Evolutionary conservation across 139 green algal genomes (phyloP), one percentile per base, ranked within the genome.

Genomic region (Micractinium conductrix): DNA sequence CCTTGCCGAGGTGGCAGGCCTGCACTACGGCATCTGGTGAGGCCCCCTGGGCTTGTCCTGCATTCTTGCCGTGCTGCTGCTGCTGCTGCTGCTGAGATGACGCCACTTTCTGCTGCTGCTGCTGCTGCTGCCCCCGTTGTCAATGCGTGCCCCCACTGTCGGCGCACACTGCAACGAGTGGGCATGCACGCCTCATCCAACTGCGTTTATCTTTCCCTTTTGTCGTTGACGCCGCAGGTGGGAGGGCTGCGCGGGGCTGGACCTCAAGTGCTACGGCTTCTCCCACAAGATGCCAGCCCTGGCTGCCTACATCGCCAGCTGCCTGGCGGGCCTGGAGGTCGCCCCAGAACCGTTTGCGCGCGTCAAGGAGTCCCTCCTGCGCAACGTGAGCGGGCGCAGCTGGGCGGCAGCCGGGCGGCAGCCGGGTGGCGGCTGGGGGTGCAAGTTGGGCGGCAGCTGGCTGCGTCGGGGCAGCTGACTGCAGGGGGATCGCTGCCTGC

Each of bases 231-330:
- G 7, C 53, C 12, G 21, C 70, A 79, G 45, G 58, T 85, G 45
- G 76, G 76, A 82, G 55, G 76, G 76, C 38, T 55, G 2, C 21
- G 50, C 68, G 19, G 84, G 89, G 26, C 65, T 99, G 28, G 92
- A 98, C 85, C 30, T 99, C 45, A 88, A 91, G 42, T 81, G 99
- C 22, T 87, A 95, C 8, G 97, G 97, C 43, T 99, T 98, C 89
- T 97, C 84, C 65, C 89, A 99, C 88, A 96, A 96, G 87, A 91
- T 99, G 85, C 88, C 87, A 2, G 35, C 91, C 50, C 92, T 99
- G 42, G 85, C 86, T 2, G 0, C 38, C 10, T 81, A 81, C 26
- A 78, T 99, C 73, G 94, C 98, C 74, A 19, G 84, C 37, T 67
- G 78, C 4, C 85, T 98, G 70, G 85, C 90, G 30, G 53, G 0